phyloP scores from a whole-genome alignment of 768 basidiomycete genomes.

The Collybia sp. region DNA sequence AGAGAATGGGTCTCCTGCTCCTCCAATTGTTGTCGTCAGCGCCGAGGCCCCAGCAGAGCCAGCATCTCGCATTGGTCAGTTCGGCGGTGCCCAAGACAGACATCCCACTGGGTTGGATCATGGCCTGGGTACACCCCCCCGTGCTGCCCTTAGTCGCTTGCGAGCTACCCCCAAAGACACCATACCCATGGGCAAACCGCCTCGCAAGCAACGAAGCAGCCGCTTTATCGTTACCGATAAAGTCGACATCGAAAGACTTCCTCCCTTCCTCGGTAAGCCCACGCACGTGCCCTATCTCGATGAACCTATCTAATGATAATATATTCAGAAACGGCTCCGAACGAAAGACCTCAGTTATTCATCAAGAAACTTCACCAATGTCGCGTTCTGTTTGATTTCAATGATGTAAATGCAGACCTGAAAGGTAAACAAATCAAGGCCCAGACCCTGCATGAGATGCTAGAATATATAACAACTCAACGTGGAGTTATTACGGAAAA shows the following conservation, averaged over 20 bases:
- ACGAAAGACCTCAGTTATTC: constrained; percentile 87
- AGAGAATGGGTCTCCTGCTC: constrained; percentile 48
- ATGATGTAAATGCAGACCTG: constrained; percentile 92
- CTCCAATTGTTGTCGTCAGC: constrained; percentile 86
- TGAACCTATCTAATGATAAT: constrained; percentile 8
- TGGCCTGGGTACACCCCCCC: constrained; percentile 52
- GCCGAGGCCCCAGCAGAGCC: constrained; percentile 56
- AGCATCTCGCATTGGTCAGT: constrained; percentile 34
- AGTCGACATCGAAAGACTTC: constrained; percentile 93
- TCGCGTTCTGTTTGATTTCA: constrained; percentile 97
- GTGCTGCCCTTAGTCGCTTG: constrained; percentile 67
- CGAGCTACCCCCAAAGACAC: constrained; percentile 90
- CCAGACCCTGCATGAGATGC: constrained; percentile 95
- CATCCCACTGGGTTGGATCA: constrained; percentile 43
- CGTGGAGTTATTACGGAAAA: constrained; percentile 94
- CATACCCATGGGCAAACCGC: constrained; percentile 94
- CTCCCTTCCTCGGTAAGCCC: constrained; percentile 78
- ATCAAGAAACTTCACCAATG: constrained; percentile 95
- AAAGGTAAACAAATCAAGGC: constrained; percentile 99
- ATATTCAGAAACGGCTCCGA: constrained; percentile 74
- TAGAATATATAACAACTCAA: constrained; percentile 98
- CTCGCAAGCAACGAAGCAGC: constrained; percentile 95
- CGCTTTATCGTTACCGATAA: constrained; percentile 95
- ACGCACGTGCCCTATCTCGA: neutral
- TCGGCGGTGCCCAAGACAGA: constrained; percentile 42